Conservation (phyloP, 2,329 filamentous ascomycete genomes). For the Colletotrichum eremochloae region DNA sequence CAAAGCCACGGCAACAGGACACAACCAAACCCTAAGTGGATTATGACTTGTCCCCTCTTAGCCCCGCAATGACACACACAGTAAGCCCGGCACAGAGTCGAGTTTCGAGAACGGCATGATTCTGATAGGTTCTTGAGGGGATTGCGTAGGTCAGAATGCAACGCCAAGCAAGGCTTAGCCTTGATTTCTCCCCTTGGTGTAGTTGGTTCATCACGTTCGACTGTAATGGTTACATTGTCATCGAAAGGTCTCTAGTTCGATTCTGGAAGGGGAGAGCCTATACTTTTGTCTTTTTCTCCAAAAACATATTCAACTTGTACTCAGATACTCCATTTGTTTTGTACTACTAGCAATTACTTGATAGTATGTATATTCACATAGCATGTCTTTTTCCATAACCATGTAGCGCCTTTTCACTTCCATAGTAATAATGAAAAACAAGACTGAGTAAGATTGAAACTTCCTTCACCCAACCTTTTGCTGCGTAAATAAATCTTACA, state of each 20-base stretch:
- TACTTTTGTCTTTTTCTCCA: not conserved
- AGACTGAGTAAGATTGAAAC: not conserved
- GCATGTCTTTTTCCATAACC: too few relatives aligned
- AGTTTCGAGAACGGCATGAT: too few relatives aligned
- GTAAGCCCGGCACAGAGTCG: not conserved
- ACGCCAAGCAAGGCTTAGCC: slow-evolving; percentile 26
- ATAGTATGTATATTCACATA: too few relatives aligned
- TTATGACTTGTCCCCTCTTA: not conserved
- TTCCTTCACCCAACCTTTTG: too few relatives aligned
- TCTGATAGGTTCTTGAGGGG: not conserved
- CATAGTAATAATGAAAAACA: too few relatives aligned
- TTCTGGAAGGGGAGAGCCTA: slow-evolving; percentile 37
- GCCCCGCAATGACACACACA: not conserved
- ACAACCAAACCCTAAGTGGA: not conserved
- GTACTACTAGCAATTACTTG: too few relatives aligned
- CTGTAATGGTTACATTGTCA: not conserved
- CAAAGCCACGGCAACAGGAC: not conserved
- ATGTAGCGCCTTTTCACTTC: too few relatives aligned
- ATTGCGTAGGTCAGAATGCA: rapidly evolving
- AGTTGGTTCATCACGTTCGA: too few relatives aligned
- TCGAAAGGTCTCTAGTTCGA: slow-evolving; percentile 42
- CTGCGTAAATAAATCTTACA: not conserved
- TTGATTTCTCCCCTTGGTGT: slow-evolving; percentile 13
- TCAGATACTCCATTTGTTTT: too few relatives aligned
- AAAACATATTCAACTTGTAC: too few relatives aligned